phyloP scores from a whole-genome alignment of 495 filamentous ascomycete species.

The Hypoxylon crocopeplum region DNA sequence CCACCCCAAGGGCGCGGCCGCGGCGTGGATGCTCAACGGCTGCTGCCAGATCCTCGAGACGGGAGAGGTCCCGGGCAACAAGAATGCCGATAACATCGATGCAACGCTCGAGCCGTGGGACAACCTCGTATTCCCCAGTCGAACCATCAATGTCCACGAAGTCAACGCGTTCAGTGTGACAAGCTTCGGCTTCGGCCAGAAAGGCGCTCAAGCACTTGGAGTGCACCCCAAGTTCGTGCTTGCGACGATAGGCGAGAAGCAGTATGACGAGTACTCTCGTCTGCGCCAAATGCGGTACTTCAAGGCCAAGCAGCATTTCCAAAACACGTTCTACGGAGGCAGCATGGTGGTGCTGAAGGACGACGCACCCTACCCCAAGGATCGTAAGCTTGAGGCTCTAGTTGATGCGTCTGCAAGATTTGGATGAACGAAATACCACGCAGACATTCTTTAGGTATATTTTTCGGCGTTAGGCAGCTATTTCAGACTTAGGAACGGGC shows the following conservation, averaged over 20 bases:
- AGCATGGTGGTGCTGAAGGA: conserved; percentile 34
- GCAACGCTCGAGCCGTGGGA: conserved; percentile 92
- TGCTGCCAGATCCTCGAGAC: conserved; percentile 90
- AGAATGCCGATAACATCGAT: conserved; percentile 96
- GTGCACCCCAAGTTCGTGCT: conserved; percentile 88
- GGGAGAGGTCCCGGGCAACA: conserved; percentile 92
- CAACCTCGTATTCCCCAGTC: conserved; percentile 93
- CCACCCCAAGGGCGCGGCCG: conserved; percentile 97
- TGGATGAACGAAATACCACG: not conserved
- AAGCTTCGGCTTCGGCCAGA: conserved; percentile 92
- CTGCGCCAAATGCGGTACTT: conserved; percentile 28
- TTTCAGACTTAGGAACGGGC: not conserved
- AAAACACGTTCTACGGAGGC: conserved; percentile 30
- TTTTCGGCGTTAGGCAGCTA: not conserved
- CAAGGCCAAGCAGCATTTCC: conserved; percentile 33
- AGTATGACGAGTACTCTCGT: conserved; percentile 66
- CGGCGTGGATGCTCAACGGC: conserved; percentile 99
- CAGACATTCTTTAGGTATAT: not conserved
- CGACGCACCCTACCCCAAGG: conserved; percentile 28
- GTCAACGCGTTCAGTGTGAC: conserved; percentile 91
- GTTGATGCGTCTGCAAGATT: conserved; percentile 30
- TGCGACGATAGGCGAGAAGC: conserved; percentile 75
- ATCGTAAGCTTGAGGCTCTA: conserved; percentile 10
- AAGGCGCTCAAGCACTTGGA: conserved; percentile 88
- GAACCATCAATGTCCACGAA: conserved; percentile 90